phyloP scores from a whole-genome alignment of 352 stramenopile genomes.

The Plasmopara halstedii region DNA sequence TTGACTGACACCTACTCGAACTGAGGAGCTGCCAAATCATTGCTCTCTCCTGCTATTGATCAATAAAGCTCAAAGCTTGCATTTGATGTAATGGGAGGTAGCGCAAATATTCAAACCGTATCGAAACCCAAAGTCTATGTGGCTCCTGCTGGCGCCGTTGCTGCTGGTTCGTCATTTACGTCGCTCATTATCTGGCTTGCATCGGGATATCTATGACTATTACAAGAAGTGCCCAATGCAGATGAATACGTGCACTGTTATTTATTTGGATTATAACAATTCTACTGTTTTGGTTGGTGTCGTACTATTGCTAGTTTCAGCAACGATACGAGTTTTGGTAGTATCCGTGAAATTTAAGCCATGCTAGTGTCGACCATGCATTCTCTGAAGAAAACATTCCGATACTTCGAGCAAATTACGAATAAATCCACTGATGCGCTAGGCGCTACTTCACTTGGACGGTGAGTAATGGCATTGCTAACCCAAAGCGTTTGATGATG shows the following conservation, averaged over 20 bases:
- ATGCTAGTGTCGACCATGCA: neutral
- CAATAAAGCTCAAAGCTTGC: conserved; percentile 6
- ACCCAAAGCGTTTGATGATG: neutral
- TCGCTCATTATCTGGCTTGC: conserved; percentile 4
- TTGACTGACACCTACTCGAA: conserved; percentile 8
- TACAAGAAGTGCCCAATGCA: conserved; percentile 11
- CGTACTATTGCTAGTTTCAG: conserved; percentile 2
- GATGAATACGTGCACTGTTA: conserved; percentile 2
- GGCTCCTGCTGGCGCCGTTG: conserved; percentile 4
- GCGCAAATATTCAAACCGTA: conserved; percentile 7
- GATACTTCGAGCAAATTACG: neutral
- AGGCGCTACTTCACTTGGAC: neutral
- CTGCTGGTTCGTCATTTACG: conserved; percentile 3
- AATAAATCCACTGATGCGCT: neutral
- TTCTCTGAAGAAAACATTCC: neutral
- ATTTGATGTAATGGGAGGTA: conserved; percentile 11
- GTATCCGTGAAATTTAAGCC: conserved; percentile 3
- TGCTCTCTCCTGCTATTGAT: conserved; percentile 5
- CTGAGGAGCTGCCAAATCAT: conserved; percentile 2
- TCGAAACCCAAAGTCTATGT: conserved; percentile 3
- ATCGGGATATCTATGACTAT: conserved; percentile 3
- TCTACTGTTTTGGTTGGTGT: conserved; percentile 1
- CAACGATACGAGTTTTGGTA: neutral
- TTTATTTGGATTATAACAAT: conserved; percentile 5
- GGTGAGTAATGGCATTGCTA: neutral